Evolutionary conservation across 2,329 filamentous ascomycete species (phyloP), one percentile per base, ranked within the genome.

Genomic region (Tolypocladium tundrense): DNA sequence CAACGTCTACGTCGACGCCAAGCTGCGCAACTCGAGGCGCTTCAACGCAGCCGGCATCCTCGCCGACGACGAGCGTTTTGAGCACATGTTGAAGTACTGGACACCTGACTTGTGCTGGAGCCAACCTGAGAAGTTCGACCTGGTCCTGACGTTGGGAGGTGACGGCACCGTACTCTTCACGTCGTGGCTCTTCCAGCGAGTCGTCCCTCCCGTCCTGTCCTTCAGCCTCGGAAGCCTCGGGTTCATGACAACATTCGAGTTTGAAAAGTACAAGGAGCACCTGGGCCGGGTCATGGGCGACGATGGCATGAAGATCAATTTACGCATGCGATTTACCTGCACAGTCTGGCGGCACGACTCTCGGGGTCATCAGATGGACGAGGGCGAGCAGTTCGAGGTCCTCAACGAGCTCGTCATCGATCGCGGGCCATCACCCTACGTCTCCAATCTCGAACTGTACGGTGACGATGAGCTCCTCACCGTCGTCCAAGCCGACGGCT

Each of bases 321-420:
- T 99, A 65, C 91, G 94, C 64, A 99, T 99, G 94, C 89, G 94
- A 61, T 99, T 99, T 73, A 99, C 94, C 19, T 97, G 93, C 76
- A 97, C 94, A 0, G 92, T 99, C 10, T 97, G 93, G 77, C 88
- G 93, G 51, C 81, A 87, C 63, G 84, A 82, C 37, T 73, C 75
- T 4, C 71, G 76, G 2, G 82, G 80, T 13, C 79, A 83, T n/a
- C 84, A 85, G 43, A 82, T 87, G 63, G 88, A 94, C 65, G 92
- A 97, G 72, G 90, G 88, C 51, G 93, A 97, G 75, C 92, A 96
- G 67, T 97, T 97, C 63, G 94, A 99, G 75, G 93, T 99, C 24
- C 85, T 99, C 63, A 99, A 99, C 74, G 94, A 99, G 76, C 86
- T 99, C 55, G 93, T 99, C 72, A 97, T 99, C 66, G 94, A 99